Percentiles rank a stretch among this genome's conserved stretches.
Conservation (phyloP, 768 basidiomycete genomes). For the Chiua virens region DNA sequence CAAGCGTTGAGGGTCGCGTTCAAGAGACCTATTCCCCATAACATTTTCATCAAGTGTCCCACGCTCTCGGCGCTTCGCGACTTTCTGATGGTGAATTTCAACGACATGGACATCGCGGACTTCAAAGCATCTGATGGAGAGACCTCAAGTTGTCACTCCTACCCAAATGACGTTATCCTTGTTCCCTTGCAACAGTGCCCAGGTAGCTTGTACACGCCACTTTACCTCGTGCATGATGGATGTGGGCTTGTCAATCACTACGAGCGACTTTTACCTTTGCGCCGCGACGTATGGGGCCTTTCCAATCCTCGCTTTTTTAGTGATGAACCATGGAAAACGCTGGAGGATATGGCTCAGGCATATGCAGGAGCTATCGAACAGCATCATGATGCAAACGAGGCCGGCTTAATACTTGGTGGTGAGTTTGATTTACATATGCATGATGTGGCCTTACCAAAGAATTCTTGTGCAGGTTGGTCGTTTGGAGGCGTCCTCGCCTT, state of each 20-base stretch:
- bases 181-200: conserved; percentile 39
- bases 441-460: neutral
- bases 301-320: conserved; percentile 52
- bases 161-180: conserved; percentile 31
- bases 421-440: conserved; percentile 6
- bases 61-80: conserved; percentile 34
- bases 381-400: conserved; percentile 34
- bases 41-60: conserved; percentile 41
- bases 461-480: conserved; percentile 59
- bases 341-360: conserved; percentile 51
- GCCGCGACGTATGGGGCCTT: conserved; percentile 60
- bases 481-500: conserved; percentile 75
- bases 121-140: neutral
- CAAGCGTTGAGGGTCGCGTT: conserved; percentile 46
- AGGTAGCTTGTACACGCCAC: conserved; percentile 32
- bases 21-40: conserved; percentile 41
- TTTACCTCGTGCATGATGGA: conserved; percentile 74
- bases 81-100: conserved; percentile 7
- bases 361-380: conserved; percentile 46
- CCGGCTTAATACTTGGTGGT: conserved; percentile 59
- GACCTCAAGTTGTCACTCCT: neutral
- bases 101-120: neutral
- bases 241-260: conserved; percentile 60
- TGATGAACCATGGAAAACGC: conserved; percentile 45
- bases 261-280: conserved; percentile 44